Evolutionary conservation across 306 rosid species (phyloP).

Genomic region (Citrullus amarus): DNA sequence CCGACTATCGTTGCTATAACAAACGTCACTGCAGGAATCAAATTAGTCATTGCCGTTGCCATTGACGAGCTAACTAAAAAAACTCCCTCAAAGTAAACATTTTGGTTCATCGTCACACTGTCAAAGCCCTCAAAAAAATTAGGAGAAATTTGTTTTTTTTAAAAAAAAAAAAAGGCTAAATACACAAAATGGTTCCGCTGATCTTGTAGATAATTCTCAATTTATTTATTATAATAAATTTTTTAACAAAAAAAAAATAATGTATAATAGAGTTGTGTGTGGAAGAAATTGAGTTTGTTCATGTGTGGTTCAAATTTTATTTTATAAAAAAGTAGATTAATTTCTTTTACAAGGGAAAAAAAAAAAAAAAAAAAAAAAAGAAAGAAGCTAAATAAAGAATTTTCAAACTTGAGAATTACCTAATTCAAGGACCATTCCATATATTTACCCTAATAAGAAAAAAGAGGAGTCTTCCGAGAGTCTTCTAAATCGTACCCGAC

Average conservation of each 20-base stretch:
- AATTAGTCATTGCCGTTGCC: constrained; percentile 52
- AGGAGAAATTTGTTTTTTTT: not conserved
- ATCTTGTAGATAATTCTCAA: not conserved
- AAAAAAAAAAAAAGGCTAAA: not conserved
- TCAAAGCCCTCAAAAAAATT: not conserved
- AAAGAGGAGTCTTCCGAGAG: not conserved
- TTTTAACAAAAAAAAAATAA: not conserved
- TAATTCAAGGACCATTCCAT: not conserved
- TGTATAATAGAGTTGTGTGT: not conserved
- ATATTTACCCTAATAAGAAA: not conserved
- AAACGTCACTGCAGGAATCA: constrained; percentile 55
- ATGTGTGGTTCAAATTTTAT: not conserved
- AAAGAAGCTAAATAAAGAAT: not conserved
- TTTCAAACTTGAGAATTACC: not conserved
- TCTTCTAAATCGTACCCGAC: constrained; percentile 29
- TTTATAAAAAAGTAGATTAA: too few species aligned
- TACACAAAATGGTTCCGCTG: not conserved
- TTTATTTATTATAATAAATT: too few species aligned
- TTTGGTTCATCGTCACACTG: constrained; percentile 57
- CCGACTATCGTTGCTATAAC: constrained; percentile 44
- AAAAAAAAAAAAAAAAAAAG: not conserved
- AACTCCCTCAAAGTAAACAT: constrained; percentile 52
- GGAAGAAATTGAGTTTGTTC: not conserved
- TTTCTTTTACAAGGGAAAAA: too few species aligned
- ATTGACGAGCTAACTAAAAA: constrained; percentile 47